Evolutionary conservation across 495 filamentous ascomycete genomes (phyloP), one percentile per base, ranked within the genome.

Genomic region (Lasiosphaeria miniovina): DNA sequence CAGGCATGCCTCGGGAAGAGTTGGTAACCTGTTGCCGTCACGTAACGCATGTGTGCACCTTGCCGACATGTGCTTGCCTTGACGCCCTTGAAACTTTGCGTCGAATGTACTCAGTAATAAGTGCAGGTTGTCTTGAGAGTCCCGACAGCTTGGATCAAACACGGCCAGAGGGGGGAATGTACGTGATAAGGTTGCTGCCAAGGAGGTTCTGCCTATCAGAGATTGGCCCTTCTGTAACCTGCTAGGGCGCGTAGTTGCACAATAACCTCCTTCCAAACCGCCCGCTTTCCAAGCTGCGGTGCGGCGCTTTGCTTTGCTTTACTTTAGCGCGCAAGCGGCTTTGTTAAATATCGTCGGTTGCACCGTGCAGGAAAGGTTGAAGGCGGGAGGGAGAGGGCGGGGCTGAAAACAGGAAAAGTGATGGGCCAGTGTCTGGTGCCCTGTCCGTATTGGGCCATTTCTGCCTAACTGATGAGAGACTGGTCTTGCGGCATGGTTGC

Each of bases 381-480:
- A 14, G 43, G 43, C 43, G 43, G 43, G 43, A 24, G 43, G 43
- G 12, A 14, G 1, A 46, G 5, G 12, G 7, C 43, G 12, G 43
- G 15, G 12, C 6, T n/a, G 5, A 46, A 46, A 46, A n/a, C 11
- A 4, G 15, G 8, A n/a, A 46, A 51, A 56, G 45, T 35, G 34
- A 51, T 15, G 46, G 55, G 2, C 60, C 54, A 55, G 60, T 36
- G 56, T 35, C 34, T 36, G 49, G 54, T 38, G 40, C 38, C 40
- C 57, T 40, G 49, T 52, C 2, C 17, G 57, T 53, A 63, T 66
- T 66, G 64, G 63, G 64, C 54, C 55, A 31, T 59, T 46, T 59
- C 62, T 61, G 60, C 63, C 65, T 60, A 56, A 60, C 59, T 3
- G 24, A 24, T 24, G 24, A 24, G 24, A 24, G 24, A 40, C 41